Base-by-base conservation (phyloP, 1,139 yeast genomes). In the Taphrina populina region DNA sequence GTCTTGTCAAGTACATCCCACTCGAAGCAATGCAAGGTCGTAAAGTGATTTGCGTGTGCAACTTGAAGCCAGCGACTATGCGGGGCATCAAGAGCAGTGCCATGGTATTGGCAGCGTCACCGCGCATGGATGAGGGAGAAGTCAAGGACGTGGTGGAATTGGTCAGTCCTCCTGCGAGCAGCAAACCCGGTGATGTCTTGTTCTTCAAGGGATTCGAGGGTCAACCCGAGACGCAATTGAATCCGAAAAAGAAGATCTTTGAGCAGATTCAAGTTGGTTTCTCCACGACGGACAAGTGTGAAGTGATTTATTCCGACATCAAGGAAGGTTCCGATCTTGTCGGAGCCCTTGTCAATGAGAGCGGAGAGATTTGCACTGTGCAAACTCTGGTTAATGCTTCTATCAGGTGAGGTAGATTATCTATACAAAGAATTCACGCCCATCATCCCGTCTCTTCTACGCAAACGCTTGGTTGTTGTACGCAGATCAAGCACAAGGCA, bases 161-260 rank as follows among this genome's bases (percentile, higher is more conserved):
- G 66, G 94, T 92, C 63, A 84, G 84, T 71, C 97, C 97, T 59
- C 99, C 99, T 63, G 81, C 80, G 37, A 95, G 90, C n/a, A 80
- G 95, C 45, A 80, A 87, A 74, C 82, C 98, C 11, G 99, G 99
- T 73, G 98, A 94, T 73, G 88, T 88, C 76, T 79, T 92, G 63
- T 88, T 87, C 79, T 92, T 94, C 67, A 96, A 88, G 73, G 94
- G 87, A 59, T 88, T 76, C 70, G 83, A 88, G 66, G 87, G 87
- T 62, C 71, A 69, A 40, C 98, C 99, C 63, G 95, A 88, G 72
- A 81, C 88, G 69, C 94, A 84, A 69, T 78, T 94, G 72, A 90
- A 92, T 75, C 98, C 99, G 65, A 94, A 94, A 83, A 94, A 92
- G 85, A 94, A 94, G 80, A 77, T 92, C 62, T 94, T 95, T 92